Percentiles rank a stretch among this genome's conserved stretches.
phyloP scores from a whole-genome alignment of 345 rosid species.

The Alliaria petiolata region DNA sequence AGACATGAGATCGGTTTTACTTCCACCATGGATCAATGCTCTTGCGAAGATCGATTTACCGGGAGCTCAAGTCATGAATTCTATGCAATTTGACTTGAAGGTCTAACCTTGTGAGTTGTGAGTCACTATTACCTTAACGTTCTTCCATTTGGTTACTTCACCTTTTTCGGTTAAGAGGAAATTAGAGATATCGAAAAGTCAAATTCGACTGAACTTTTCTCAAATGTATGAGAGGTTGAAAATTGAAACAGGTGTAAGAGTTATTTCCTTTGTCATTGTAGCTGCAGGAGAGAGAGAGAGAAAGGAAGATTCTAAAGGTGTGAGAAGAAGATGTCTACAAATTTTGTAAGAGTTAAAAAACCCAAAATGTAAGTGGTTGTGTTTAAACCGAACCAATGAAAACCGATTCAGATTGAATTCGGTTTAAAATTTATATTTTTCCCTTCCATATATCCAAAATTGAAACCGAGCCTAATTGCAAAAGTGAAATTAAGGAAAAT shows the following conservation, averaged over 20 bases:
- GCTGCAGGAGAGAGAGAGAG: not conserved
- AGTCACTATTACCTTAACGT: slow-evolving; percentile 13
- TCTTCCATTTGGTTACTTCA: not conserved
- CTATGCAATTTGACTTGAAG: slow-evolving; percentile 4
- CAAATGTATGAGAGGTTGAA: too few species aligned
- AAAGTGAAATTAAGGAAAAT: not conserved
- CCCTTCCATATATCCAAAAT: too few species aligned
- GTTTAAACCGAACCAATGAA: slow-evolving; percentile 1
- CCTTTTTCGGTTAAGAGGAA: not conserved
- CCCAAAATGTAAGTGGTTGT: slow-evolving; percentile 16
- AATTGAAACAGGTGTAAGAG: too few species aligned
- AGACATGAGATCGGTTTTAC: not conserved
- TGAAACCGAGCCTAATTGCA: not conserved
- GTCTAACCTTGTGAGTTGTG: not conserved
- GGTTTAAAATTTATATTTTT: not conserved
- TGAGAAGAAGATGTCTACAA: slow-evolving; percentile 14
- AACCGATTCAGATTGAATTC: not conserved
- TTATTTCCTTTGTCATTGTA: slow-evolving; percentile 11
- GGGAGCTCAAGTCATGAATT: too few species aligned
- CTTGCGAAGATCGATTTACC: not conserved
- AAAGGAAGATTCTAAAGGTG: slow-evolving; percentile 4
- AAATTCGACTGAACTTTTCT: too few species aligned
- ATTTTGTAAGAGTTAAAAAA: slow-evolving; percentile 8
- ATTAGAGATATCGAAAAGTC: too few species aligned
- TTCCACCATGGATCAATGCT: slow-evolving; percentile 15